Percentiles rank a stretch among this genome's conserved stretches.
Evolutionary conservation across 805 yeast species (phyloP).

Genomic region (Candida saitoana): DNA sequence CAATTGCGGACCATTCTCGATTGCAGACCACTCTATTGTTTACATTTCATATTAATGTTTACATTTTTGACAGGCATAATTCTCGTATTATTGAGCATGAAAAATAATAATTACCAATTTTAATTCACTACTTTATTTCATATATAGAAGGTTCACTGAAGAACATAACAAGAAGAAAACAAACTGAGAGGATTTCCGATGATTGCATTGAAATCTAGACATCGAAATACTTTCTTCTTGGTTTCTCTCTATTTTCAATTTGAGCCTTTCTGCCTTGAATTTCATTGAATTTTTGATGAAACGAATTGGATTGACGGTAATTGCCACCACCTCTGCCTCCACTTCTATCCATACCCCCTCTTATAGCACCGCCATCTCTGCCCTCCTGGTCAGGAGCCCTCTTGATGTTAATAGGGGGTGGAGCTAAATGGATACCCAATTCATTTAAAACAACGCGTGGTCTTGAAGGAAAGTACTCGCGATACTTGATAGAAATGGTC

Average conservation of each 20-base stretch:
- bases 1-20: too few relatives aligned
- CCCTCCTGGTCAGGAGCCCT: neutral
- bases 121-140: too few relatives aligned
- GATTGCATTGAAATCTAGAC: too few relatives aligned
- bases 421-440: conserved; percentile 53
- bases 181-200: too few relatives aligned
- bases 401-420: conserved; percentile 68
- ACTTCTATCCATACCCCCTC: too few relatives aligned
- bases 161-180: too few relatives aligned
- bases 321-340: neutral
- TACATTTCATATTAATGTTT: neutral
- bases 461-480: conserved; percentile 41
- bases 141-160: too few relatives aligned
- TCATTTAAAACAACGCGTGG: conserved; percentile 1
- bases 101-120: neutral
- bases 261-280: neutral
- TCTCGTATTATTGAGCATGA: neutral
- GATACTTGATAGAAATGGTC: conserved; percentile 81
- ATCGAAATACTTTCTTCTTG: neutral
- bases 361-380: neutral
- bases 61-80: neutral
- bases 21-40: too few relatives aligned
- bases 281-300: neutral
- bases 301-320: neutral
- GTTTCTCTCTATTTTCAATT: neutral